These are phyloP conservation scores for Wickerhamiella occidentalis DNA, from an alignment of 805 yeast genomes.

Conservation along the genomic window DNA sequence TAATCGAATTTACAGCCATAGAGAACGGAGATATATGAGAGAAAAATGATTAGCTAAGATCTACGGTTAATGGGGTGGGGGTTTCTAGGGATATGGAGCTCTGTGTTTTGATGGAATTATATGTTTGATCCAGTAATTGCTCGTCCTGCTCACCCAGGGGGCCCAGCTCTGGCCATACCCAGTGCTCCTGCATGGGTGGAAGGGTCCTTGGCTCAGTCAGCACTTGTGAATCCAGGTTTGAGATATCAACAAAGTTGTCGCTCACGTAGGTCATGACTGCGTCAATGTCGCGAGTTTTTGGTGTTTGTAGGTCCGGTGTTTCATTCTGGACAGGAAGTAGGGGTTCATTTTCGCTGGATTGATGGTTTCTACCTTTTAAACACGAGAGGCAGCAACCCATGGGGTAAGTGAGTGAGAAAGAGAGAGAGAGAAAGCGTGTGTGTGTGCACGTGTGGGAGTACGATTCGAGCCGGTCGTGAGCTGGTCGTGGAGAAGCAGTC, in stretches of 20 bases:
- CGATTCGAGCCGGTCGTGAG: no score
- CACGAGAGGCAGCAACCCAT: slow-evolving; percentile 9
- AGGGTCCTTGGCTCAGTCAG: slow-evolving; percentile 7
- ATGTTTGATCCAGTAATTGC: slow-evolving; percentile 1
- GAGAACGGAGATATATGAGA: not conserved
- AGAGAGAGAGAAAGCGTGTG: no score
- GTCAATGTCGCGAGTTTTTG: slow-evolving; percentile 10
- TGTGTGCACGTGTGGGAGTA: no score
- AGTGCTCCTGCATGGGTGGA: not conserved
- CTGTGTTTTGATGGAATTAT: not conserved
- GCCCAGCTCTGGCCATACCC: slow-evolving; percentile 13
- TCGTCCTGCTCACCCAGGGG: slow-evolving; percentile 10
- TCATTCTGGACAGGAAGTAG: slow-evolving; percentile 7
- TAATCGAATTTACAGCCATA: slow-evolving; percentile 40
- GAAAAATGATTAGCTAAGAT: not conserved
- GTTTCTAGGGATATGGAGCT: not conserved
- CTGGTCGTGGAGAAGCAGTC: no score
- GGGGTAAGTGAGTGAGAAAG: no score
- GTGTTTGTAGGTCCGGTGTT: not conserved
- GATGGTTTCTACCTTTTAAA: slow-evolving; percentile 2
- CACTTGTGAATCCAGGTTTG: slow-evolving; percentile 6
- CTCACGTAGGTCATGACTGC: slow-evolving; percentile 5
- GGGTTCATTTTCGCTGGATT: slow-evolving; percentile 8
- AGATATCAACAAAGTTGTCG: slow-evolving; percentile 9
- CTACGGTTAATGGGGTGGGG: not conserved